phyloP scores from a whole-genome alignment of 2,329 filamentous ascomycete genomes.

The Conoideocrella luteorostrata region DNA sequence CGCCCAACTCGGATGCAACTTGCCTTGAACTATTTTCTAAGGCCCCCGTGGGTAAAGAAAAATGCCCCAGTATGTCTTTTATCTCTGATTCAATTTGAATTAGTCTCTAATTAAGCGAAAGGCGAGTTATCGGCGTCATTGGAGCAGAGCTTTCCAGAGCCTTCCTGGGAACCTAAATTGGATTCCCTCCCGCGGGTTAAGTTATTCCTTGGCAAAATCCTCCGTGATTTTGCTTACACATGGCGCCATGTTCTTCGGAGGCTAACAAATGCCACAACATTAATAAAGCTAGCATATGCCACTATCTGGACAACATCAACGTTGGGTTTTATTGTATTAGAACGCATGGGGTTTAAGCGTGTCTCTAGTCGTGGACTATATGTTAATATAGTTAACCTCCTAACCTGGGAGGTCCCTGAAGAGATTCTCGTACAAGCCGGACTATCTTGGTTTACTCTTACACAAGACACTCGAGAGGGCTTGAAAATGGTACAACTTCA shows the following conservation, averaged over 20 bases:
- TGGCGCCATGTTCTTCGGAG: constrained; percentile 17
- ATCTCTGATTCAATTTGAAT: background rate
- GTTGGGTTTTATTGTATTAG: constrained; percentile 10
- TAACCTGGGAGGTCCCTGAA: constrained; percentile 12
- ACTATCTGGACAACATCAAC: constrained; percentile 13
- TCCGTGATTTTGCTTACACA: constrained; percentile 13
- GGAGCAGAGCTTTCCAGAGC: constrained; percentile 8
- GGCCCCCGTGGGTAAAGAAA: constrained; percentile 10
- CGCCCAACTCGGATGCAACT: constrained; percentile 8
- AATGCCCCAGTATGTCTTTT: constrained; percentile 10
- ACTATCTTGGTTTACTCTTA: constrained; percentile 14
- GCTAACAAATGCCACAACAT: constrained; percentile 11
- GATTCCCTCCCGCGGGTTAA: background rate
- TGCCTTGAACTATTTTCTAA: constrained; percentile 10
- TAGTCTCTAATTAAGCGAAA: constrained; percentile 4
- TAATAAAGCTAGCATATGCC: constrained; percentile 13
- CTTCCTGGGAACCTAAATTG: constrained; percentile 13
- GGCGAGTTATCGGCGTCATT: constrained; percentile 8
- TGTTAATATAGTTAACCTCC: constrained; percentile 11
- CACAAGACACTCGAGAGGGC: constrained; percentile 9
- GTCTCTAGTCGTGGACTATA: constrained; percentile 10
- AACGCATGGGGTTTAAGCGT: constrained; percentile 11
- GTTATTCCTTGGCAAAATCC: constrained; percentile 10
- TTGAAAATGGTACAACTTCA: constrained; percentile 12
- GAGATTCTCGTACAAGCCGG: constrained; percentile 7